phyloP scores from a whole-genome alignment of 768 basidiomycete species.

The Fomitopsis pulvina region DNA sequence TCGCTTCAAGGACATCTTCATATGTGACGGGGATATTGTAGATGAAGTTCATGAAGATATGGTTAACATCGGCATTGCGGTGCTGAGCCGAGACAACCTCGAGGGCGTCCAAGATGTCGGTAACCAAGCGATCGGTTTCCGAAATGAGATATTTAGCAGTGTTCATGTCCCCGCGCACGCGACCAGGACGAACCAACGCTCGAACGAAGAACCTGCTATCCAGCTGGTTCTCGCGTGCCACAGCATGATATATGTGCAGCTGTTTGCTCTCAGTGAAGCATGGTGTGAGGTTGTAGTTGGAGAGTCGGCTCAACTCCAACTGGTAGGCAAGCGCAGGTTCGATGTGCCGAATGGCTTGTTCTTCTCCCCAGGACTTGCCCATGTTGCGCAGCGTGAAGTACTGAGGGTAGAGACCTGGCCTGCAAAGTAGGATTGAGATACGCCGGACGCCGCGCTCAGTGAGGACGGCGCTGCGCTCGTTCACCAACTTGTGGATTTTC shows the following conservation, averaged over 20 bases:
- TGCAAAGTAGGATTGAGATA: constrained; percentile 87
- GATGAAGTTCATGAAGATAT: constrained; percentile 98
- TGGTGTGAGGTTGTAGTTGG: constrained; percentile 95
- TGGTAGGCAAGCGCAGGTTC: constrained; percentile 98
- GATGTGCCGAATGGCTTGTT: constrained; percentile 95
- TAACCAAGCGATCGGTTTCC: constrained; percentile 95
- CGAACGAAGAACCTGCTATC: constrained; percentile 98
- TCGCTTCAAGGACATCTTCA: constrained; percentile 93
- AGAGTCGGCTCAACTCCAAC: constrained; percentile 91
- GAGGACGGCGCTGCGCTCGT: constrained; percentile 57
- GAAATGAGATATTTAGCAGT: constrained; percentile 98
- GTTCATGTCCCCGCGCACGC: constrained; percentile 86
- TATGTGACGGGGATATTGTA: constrained; percentile 95
- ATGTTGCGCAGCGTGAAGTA: constrained; percentile 87
- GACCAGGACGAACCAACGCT: constrained; percentile 92
- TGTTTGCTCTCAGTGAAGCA: constrained; percentile 96
- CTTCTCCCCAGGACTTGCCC: constrained; percentile 79
- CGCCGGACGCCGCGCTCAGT: constrained; percentile 80
- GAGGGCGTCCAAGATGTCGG: constrained; percentile 87
- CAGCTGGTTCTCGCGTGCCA: constrained; percentile 94
- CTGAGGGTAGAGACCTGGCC: constrained; percentile 84
- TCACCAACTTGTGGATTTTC: constrained; percentile 64
- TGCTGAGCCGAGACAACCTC: constrained; percentile 89
- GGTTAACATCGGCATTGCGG: constrained; percentile 94
- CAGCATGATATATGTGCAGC: constrained; percentile 95